Evolutionary conservation across 2,329 filamentous ascomycete species (phyloP), one percentile per base, ranked within the genome.

Genomic region (Sporothrix luriei): DNA sequence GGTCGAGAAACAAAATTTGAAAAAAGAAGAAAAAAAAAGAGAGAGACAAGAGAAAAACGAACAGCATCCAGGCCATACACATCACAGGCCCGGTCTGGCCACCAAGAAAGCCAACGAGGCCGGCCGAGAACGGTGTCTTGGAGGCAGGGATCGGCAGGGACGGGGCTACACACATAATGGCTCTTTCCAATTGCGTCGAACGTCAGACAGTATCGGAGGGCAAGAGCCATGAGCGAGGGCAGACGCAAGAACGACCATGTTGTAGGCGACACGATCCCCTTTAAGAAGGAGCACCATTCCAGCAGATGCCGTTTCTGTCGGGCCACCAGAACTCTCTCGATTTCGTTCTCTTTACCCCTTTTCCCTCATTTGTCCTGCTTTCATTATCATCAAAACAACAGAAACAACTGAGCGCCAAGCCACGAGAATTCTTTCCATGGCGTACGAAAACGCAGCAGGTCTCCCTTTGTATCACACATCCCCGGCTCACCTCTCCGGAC

Each of bases 271-370:
- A 46, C 6, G 26, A 16, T 10, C 55, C 55, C n/a, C 57, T 62
- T 62, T 62, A 62, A 62, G 55, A 46, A 46, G 57, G 38, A 26
- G 38, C 57, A 33, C 3, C 57, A 46, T 43, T 38, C 57, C 57
- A 62, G 46, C 57, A 62, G 21, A 26, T 43, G n/a, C 13, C 38
- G 13, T 43, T 24, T 24, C n/a, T 59, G 29, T 59, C 13, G 10
- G 33, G 33, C 33, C 24, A 11, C 5, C 33, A 38, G 11, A 43
- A 33, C n/a, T 21, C n/a, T 9, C 4, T 13, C 55, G 40, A 2
- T 19, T 40, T 40, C 9, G 19, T 21, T 59, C 55, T 43, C 55
- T 40, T 21, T 40, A 21, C 13, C 52, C 11, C 13, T n/a, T 40
- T n/a, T 59, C 33, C 21, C 51, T 24, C 48, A 1, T 33, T 33